Evolutionary conservation across 2,329 filamentous ascomycete species (phyloP).

Genomic region (Meredithiella fracta): DNA sequence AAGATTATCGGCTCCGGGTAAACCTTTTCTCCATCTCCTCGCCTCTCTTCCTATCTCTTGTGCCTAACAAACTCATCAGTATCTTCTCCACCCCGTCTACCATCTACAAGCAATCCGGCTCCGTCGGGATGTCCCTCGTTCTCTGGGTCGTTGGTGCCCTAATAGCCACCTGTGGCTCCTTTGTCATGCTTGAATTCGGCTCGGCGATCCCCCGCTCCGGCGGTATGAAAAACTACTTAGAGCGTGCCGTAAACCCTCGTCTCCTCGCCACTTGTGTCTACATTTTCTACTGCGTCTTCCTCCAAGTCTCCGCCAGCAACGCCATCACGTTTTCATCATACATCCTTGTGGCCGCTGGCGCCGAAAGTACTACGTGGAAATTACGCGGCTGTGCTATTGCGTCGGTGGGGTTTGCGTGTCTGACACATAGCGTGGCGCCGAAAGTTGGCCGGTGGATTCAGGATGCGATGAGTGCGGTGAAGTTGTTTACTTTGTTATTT

Average conservation of each 20-base stretch:
- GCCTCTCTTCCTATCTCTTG: not conserved
- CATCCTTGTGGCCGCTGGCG: constrained; percentile 37
- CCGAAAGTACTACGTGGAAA: constrained; percentile 35
- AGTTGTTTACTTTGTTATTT: constrained; percentile 41
- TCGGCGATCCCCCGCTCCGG: constrained; percentile 44
- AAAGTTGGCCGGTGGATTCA: constrained; percentile 43
- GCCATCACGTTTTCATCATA: constrained; percentile 42
- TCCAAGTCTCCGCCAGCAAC: constrained; percentile 44
- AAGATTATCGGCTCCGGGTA: constrained; percentile 41
- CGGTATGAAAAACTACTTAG: constrained; percentile 51
- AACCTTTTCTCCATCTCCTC: constrained; percentile 22
- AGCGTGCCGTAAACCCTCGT: constrained; percentile 40
- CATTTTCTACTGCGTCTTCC: constrained; percentile 42
- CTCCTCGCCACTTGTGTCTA: constrained; percentile 43
- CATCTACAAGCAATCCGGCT: constrained; percentile 35
- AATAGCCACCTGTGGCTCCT: constrained; percentile 40
- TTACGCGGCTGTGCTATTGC: constrained; percentile 39
- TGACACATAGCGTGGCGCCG: constrained; percentile 34
- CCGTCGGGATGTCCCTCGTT: constrained; percentile 24
- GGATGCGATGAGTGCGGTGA: constrained; percentile 43
- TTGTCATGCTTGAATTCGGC: constrained; percentile 47
- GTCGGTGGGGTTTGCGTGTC: constrained; percentile 37
- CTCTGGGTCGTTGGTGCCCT: constrained; percentile 24
- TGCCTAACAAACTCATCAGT: constrained; percentile 15
- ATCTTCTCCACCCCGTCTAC: constrained; percentile 39